Percentiles rank a stretch among this genome's conserved stretches.
phyloP scores from a whole-genome alignment of 441 rosid species.

The Sinapis alba region DNA sequence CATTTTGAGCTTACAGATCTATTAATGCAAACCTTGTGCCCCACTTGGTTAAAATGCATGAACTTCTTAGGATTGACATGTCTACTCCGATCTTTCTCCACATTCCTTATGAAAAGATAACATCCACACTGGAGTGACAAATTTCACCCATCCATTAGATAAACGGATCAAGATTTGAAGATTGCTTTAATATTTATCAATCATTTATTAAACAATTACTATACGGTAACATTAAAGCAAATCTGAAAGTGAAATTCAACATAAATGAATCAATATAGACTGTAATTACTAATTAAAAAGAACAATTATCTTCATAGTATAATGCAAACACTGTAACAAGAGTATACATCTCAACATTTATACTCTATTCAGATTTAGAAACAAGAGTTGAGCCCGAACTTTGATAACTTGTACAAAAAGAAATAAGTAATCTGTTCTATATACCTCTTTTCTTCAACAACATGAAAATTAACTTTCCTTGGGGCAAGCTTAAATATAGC shows the following conservation, averaged over 20 bases:
- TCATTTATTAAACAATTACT: not conserved
- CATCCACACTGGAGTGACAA: not conserved
- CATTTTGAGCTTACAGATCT: conserved; percentile 41
- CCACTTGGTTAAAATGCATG: not conserved
- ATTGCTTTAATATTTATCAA: not conserved
- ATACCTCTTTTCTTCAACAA: not conserved
- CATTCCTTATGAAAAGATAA: not conserved
- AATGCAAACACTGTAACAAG: not conserved
- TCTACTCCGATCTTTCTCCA: not conserved
- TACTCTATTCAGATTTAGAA: not conserved
- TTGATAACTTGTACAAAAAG: not conserved
- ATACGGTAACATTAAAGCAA: not conserved
- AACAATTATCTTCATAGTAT: not conserved
- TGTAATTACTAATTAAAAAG: too few relatives aligned
- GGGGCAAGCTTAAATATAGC: not conserved
- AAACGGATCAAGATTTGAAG: not conserved
- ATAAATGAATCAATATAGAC: not conserved
- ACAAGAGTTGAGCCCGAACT: not conserved
- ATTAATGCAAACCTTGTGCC: conserved; percentile 9
- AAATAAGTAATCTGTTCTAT: too few relatives aligned
- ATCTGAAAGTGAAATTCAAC: not conserved
- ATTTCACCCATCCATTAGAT: not conserved
- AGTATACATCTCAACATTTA: not conserved
- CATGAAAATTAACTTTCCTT: not conserved
- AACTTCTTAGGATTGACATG: not conserved